Evolutionary conservation across 805 yeast genomes (phyloP).

Genomic region (Naumovozyma dairenensis): DNA sequence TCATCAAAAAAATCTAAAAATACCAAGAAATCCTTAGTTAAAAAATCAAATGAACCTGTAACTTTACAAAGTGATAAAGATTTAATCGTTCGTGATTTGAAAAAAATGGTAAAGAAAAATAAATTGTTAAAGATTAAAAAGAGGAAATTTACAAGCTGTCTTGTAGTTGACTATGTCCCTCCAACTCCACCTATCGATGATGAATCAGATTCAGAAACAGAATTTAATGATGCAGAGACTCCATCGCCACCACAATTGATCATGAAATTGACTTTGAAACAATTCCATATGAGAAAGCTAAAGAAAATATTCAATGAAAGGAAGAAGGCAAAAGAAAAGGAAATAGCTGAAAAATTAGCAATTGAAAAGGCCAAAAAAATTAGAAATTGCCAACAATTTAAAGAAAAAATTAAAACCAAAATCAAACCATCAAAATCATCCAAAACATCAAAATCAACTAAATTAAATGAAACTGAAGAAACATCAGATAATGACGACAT

Average conservation of each 20-base stretch:
- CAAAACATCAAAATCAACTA: too few species aligned
- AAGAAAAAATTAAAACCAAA: too few species aligned
- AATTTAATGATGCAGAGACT: background rate
- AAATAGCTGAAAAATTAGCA: conserved; percentile 8
- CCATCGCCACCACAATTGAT: conserved; percentile 6
- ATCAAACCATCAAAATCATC: too few species aligned
- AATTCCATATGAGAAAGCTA: conserved; percentile 25
- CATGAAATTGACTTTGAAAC: conserved; percentile 27
- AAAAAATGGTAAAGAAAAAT: conserved; percentile 24
- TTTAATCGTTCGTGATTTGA: conserved; percentile 22
- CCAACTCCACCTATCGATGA: conserved; percentile 8
- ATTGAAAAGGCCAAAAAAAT: conserved; percentile 6
- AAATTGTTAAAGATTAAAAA: conserved; percentile 23
- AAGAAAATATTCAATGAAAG: conserved; percentile 24
- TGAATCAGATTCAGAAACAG: too few species aligned
- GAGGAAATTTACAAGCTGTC: conserved; percentile 26
- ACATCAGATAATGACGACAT: conserved; percentile 1
- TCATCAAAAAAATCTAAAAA: background rate
- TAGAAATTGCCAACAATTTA: too few species aligned
- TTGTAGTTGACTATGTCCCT: conserved; percentile 20
- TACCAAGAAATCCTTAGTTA: too few species aligned
- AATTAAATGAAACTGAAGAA: conserved; percentile 1
- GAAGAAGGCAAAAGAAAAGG: conserved; percentile 18
- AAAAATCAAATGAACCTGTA: conserved; percentile 10
- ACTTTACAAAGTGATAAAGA: conserved; percentile 21